Percentiles rank a stretch among this genome's conserved stretches.
phyloP scores from a whole-genome alignment of 257 asterid species.

The Ilex aquifolium region DNA sequence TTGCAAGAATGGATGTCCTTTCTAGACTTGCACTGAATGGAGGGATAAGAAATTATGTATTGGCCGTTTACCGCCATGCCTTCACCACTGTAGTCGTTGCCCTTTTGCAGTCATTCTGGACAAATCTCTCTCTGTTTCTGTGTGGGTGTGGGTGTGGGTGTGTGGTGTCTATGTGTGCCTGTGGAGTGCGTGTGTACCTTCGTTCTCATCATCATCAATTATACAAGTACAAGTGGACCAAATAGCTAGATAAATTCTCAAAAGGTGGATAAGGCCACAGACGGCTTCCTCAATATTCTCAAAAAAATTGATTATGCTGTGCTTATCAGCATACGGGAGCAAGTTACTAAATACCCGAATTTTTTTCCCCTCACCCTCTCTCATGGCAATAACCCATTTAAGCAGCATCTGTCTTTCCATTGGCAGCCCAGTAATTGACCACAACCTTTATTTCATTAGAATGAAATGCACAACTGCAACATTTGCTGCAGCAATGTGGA shows the following conservation, averaged over 20 bases:
- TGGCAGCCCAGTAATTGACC: slow-evolving; percentile 87
- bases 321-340: too few species aligned
- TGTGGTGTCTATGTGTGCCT: too few species aligned
- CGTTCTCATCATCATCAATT: too few species aligned
- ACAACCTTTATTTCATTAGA: slow-evolving; percentile 85
- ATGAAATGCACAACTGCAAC: slow-evolving; percentile 95
- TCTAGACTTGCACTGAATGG: slow-evolving; percentile 79
- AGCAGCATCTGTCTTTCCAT: slow-evolving; percentile 3
- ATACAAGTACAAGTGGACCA: neutral
- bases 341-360: slow-evolving; percentile 25
- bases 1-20: slow-evolving; percentile 88
- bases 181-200: too few species aligned
- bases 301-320: slow-evolving; percentile 53
- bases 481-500: slow-evolving; percentile 94
- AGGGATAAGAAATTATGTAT: slow-evolving; percentile 95
- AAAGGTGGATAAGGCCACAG: slow-evolving; percentile 84
- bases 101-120: slow-evolving; percentile 81
- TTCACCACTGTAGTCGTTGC: slow-evolving; percentile 68
- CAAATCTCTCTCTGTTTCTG: slow-evolving; percentile 35
- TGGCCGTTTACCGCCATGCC: slow-evolving; percentile 81
- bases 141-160: neutral
- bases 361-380: neutral
- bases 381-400: neutral
- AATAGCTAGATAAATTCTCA: neutral
- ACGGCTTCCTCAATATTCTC: slow-evolving; percentile 59